Base-by-base conservation (phyloP, 176 grass and related monocot genomes). In the Thalia dealbata region DNA sequence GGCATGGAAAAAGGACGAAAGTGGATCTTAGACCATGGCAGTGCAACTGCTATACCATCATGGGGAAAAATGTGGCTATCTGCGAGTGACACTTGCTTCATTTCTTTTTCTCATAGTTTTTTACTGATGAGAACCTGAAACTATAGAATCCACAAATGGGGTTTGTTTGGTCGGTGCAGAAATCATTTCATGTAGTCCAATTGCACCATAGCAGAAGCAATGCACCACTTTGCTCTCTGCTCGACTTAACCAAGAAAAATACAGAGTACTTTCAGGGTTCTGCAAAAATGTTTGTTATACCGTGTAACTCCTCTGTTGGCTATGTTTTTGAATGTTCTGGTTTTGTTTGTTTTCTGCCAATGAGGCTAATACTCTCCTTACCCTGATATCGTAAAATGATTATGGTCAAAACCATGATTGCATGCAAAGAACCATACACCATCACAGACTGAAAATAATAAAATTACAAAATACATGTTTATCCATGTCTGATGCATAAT, bases 11-110 rank as follows among this genome's bases (percentile, higher is more conserved):
- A 85, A 78, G 95, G 81, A 51, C 77, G 77, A 76, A 88, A 88
- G 0, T 99, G 95, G 95, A 93, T 99, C 77, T 78, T 99, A 79
- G 88, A 82, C 30, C 90, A 93, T 83, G 95, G 95, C 27, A 80
- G 81, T 79, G 95, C 87, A 79, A 88, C 95, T 67, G 73, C 59
- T 81, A 93, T 93, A 83, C 83, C 90, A 75, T 99, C 95, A 72
- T 93, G 87, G 95, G 95, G 95, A 4, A 93, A 99, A 78, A 86
- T 91, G 84, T 99, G 90, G 95, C 87, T 99, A 12, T 82, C 87
- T 79, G 90, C 93, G 75, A n/a, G 51, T 72, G 64, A 70, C 54
- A 38, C 18, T 64, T 44, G 14, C 46, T 56, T 77, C n/a, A n/a
- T 27, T 44, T 83, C 61, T 5, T 50, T 61, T 3, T 52, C 3